phyloP scores from a whole-genome alignment of 352 stramenopile species.

The Globisporangium ultimum region DNA sequence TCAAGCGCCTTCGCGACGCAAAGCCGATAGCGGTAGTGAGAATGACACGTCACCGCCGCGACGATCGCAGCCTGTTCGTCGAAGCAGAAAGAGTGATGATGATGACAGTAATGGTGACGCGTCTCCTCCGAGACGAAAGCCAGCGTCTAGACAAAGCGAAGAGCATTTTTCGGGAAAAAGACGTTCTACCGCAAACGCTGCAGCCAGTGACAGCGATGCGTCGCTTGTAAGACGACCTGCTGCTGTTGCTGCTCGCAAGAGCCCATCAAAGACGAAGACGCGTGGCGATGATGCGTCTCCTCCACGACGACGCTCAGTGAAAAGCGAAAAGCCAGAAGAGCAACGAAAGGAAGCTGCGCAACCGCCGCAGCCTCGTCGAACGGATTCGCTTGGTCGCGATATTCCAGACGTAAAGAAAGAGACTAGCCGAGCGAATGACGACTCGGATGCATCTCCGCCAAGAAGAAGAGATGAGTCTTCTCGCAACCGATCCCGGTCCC shows the following conservation, averaged over 20 bases:
- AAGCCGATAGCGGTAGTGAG: slow-evolving; percentile 2
- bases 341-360: not conserved
- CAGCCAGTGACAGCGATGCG: slow-evolving; percentile 15
- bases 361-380: slow-evolving; percentile 7
- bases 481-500: not conserved
- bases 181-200: not conserved
- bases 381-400: slow-evolving; percentile 22
- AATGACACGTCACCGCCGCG: slow-evolving; percentile 29
- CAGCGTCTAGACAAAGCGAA: not conserved
- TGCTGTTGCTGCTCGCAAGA: not conserved
- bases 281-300: slow-evolving; percentile 18
- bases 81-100: not conserved
- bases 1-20: not conserved
- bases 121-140: slow-evolving; percentile 17
- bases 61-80: slow-evolving; percentile 6
- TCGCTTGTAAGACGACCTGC: slow-evolving; percentile 23
- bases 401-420: slow-evolving; percentile 5
- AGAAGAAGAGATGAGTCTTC: not conserved
- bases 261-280: slow-evolving; percentile 4
- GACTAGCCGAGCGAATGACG: not conserved
- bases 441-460: slow-evolving; percentile 6
- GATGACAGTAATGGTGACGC: slow-evolving; percentile 17
- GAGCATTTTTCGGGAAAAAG: not conserved
- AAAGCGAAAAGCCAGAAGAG: not conserved
- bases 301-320: slow-evolving; percentile 5